phyloP scores from a whole-genome alignment of 345 rosid genomes.

The Ceriops zippeliana region DNA sequence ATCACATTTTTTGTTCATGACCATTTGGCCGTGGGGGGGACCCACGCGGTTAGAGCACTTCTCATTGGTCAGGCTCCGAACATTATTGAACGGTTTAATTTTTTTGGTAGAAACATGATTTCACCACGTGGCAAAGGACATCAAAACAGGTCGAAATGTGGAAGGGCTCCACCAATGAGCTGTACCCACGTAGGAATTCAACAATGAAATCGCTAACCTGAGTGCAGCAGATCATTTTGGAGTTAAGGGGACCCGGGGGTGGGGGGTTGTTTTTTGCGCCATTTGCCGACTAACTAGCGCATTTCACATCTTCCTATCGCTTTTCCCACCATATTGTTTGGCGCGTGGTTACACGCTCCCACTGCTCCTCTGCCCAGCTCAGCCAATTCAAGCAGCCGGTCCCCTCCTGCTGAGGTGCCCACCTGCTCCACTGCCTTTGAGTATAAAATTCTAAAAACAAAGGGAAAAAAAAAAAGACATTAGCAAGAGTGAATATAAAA shows the following conservation, averaged over 20 bases:
- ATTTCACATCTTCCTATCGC: slow-evolving; percentile 7
- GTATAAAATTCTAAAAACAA: background rate
- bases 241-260: too few relatives aligned
- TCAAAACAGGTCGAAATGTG: too few relatives aligned
- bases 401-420: slow-evolving; percentile 33
- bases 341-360: background rate
- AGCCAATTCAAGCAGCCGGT: slow-evolving; percentile 20
- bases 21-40: slow-evolving; percentile 6
- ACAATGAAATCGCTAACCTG: background rate
- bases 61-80: slow-evolving; percentile 31
- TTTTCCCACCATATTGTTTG: background rate
- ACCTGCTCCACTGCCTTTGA: slow-evolving; percentile 28
- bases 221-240: background rate
- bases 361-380: background rate
- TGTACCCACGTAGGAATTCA: slow-evolving; percentile 14
- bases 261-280: background rate
- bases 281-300: slow-evolving; percentile 15
- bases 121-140: background rate
- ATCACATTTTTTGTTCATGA: too few relatives aligned
- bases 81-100: slow-evolving; percentile 32
- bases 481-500: too few relatives aligned
- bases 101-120: slow-evolving; percentile 18
- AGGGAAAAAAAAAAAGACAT: too few relatives aligned
- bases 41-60: slow-evolving; percentile 12
- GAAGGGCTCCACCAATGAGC: background rate